These are phyloP conservation scores for Ceratocystis papillata DNA, from an alignment of 2,329 filamentous ascomycete species.

Conservation along the genomic window DNA sequence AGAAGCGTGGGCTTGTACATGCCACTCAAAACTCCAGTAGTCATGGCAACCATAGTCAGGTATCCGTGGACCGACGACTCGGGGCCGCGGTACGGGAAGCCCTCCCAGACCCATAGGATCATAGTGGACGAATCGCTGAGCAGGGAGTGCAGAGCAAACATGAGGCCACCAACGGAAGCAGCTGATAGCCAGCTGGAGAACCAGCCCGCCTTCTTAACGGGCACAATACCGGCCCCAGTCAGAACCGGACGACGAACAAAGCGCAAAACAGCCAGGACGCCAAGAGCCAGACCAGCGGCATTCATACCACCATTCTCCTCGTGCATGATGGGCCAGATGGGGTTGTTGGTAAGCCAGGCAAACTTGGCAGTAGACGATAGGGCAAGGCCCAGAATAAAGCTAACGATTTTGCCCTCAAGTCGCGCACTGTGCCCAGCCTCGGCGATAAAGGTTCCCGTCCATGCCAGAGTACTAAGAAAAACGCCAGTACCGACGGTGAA, in stretches of 20 bases:
- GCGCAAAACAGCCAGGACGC: slow-evolving; percentile 61
- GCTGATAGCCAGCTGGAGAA: slow-evolving; percentile 46
- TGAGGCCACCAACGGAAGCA: slow-evolving; percentile 67
- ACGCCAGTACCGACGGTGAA: slow-evolving; percentile 74
- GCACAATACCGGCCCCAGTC: slow-evolving; percentile 32
- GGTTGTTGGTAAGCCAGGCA: slow-evolving; percentile 88
- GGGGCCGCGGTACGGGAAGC: slow-evolving; percentile 81
- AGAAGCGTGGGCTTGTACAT: slow-evolving; percentile 59
- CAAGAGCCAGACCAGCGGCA: slow-evolving; percentile 65
- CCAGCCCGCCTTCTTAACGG: slow-evolving; percentile 46
- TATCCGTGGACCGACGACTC: slow-evolving; percentile 83
- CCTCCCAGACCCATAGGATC: slow-evolving; percentile 98
- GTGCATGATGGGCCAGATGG: slow-evolving; percentile 92
- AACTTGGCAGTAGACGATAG: slow-evolving; percentile 85
- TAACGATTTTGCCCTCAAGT: slow-evolving; percentile 71
- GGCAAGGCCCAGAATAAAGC: slow-evolving; percentile 71
- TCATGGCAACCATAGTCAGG: slow-evolving; percentile 79
- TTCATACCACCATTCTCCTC: slow-evolving; percentile 87
- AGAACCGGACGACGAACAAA: slow-evolving; percentile 58
- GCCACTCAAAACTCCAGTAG: slow-evolving; percentile 64
- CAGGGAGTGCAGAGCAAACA: slow-evolving; percentile 85
- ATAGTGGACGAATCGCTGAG: slow-evolving; percentile 97
- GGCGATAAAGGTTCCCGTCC: slow-evolving; percentile 69
- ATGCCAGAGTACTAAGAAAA: slow-evolving; percentile 67
- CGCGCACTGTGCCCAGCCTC: slow-evolving; percentile 63